Percentiles rank a stretch among this genome's conserved stretches.
These are phyloP conservation scores for Phytophthora melonis DNA, from an alignment of 352 stramenopile genomes.

Conservation along the genomic window DNA sequence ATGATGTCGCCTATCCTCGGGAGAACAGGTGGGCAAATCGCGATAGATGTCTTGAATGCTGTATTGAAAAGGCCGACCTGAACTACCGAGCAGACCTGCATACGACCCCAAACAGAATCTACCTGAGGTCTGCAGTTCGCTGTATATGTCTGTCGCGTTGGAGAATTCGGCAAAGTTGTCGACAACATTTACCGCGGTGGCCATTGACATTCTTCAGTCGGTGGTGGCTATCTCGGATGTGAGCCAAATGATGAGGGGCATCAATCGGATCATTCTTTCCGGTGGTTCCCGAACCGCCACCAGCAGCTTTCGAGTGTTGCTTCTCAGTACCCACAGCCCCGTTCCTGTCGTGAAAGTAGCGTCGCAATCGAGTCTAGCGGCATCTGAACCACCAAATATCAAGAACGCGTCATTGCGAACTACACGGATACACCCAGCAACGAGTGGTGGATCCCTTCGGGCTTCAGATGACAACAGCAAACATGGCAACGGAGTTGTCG, in stretches of 20 bases:
- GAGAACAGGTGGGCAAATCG: too few relatives aligned
- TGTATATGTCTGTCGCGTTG: constrained; percentile 2
- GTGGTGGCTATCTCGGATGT: background rate
- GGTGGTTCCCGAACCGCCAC: background rate
- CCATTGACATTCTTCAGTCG: background rate
- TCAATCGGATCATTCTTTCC: background rate
- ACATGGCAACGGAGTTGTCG: background rate
- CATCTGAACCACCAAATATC: background rate
- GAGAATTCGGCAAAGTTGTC: background rate
- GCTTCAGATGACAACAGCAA: background rate
- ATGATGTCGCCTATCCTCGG: too few relatives aligned
- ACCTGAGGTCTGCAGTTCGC: background rate
- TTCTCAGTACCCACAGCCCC: background rate
- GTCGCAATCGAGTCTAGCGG: background rate
- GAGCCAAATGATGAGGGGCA: background rate
- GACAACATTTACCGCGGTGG: background rate
- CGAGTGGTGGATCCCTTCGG: background rate
- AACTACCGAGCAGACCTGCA: too few relatives aligned
- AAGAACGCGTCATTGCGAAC: too few relatives aligned
- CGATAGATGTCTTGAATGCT: too few relatives aligned
- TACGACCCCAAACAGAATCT: too few relatives aligned
- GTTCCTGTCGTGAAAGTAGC: background rate
- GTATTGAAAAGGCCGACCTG: too few relatives aligned
- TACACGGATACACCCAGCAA: background rate
- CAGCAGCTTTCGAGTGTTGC: background rate